Conservation (phyloP, 768 basidiomycete genomes). For the Serendipita vermifera region DNA sequence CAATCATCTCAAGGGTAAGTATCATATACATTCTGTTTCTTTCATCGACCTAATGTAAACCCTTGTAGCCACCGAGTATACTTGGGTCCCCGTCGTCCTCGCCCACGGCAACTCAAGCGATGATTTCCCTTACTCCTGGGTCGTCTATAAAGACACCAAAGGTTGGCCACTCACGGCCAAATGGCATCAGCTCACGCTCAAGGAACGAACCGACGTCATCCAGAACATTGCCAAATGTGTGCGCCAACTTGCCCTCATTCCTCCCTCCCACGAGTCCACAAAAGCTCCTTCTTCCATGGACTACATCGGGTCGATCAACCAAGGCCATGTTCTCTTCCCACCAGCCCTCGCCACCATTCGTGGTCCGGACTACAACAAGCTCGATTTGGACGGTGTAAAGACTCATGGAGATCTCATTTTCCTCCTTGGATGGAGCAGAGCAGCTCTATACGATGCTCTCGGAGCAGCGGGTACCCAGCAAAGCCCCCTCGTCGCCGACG, state of each 20-base stretch:
- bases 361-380: neutral
- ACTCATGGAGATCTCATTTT: neutral
- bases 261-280: neutral
- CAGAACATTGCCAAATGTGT: neutral
- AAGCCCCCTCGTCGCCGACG: neutral
- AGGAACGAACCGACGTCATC: neutral
- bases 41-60: too few relatives aligned
- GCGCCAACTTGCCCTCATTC: neutral
- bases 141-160: neutral
- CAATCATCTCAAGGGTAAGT: neutral
- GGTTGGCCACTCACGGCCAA: slow-evolving; percentile 4
- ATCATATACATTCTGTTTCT: too few relatives aligned
- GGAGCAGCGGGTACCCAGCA: neutral
- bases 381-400: neutral
- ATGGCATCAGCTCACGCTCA: slow-evolving; percentile 4
- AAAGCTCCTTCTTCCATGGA: neutral
- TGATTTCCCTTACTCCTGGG: neutral
- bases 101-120: neutral
- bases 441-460: neutral
- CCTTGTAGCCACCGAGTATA: too few relatives aligned
- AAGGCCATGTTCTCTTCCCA: neutral
- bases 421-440: too few relatives aligned
- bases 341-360: neutral
- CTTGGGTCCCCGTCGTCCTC: neutral
- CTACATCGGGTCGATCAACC: neutral